Evolutionary conservation across 495 filamentous ascomycete species (phyloP), one percentile per base, ranked within the genome.

Genomic region (Letharia columbiana): DNA sequence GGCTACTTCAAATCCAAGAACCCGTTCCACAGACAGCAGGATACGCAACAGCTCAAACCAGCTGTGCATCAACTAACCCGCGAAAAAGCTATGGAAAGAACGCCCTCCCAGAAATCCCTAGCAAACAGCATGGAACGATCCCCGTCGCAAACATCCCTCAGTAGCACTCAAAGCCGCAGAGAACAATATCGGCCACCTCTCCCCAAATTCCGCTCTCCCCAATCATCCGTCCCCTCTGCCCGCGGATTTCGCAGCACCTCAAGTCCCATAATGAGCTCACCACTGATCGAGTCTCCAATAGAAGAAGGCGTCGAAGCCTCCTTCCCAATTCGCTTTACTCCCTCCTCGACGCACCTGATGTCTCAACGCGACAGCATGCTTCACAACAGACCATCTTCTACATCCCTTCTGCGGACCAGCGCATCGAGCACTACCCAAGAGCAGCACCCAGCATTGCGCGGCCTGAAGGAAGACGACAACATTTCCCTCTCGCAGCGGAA

Each of bases 211-310:
- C 63, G 62, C 52, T n/a, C 62, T 33, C 66, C 69, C 33, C 64
- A 66, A 44, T 28, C 49, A n/a, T 59, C 66, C 11, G 11, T 52
- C 15, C 57, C 60, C 11, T 45, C 44, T 9, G 39, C 28, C 17
- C 64, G 62, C 10, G 61, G 57, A 23, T 41, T 57, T n/a, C 59
- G 81, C 42, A 82, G 75, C 61, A 63, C 68, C 37, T 80, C 82
- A 2, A 77, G 76, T n/a, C 77, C 80, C 31, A 67, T 80, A 33
- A 70, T 78, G 49, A 73, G 68, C 11, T 71, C 77, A 45, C 73
- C 79, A 3, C 73, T 79, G 9, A 70, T 75, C 8, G 76, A 77
- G 60, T 75, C 76, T 52, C 77, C 79, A 33, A 74, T 79, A 37
- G 74, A 79, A 63, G 78, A 82, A 61, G 66, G 66, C 40, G 64